Evolutionary conservation across 140 eudicot species (phyloP).

Genomic region (Anethum foeniculum): DNA sequence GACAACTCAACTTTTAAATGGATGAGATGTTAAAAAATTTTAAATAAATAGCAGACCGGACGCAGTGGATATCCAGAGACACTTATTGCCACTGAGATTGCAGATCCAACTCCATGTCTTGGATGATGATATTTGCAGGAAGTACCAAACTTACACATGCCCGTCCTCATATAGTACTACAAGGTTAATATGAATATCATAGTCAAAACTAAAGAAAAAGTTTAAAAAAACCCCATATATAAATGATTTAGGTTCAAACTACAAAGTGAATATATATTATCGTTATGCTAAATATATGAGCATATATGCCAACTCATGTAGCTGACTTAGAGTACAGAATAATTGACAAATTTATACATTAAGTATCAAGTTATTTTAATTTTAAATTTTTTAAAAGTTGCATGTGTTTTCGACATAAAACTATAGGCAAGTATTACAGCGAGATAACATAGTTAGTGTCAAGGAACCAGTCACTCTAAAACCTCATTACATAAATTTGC

Average conservation of each 20-base stretch:
- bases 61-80: conserved; percentile 89
- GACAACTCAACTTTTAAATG: not conserved
- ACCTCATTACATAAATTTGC: too few relatives aligned
- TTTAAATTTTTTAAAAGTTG: not conserved
- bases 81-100: conserved; percentile 43
- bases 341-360: not conserved
- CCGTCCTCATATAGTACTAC: conserved; percentile 87
- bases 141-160: conserved; percentile 77
- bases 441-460: not conserved
- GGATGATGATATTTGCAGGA: conserved; percentile 98
- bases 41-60: conserved; percentile 42
- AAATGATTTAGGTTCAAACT: not conserved
- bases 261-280: not conserved
- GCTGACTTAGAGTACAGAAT: not conserved
- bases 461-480: too few relatives aligned
- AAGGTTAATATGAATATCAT: conserved; percentile 4
- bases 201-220: not conserved
- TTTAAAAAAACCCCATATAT: not conserved
- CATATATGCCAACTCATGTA: not conserved
- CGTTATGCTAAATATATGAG: not conserved
- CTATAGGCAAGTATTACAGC: not conserved
- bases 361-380: not conserved
- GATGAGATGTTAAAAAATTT: not conserved
- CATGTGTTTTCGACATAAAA: not conserved
- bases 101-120: conserved; percentile 73